phyloP scores from a whole-genome alignment of 2,329 filamentous ascomycete genomes.

The Acarospora socialis region DNA sequence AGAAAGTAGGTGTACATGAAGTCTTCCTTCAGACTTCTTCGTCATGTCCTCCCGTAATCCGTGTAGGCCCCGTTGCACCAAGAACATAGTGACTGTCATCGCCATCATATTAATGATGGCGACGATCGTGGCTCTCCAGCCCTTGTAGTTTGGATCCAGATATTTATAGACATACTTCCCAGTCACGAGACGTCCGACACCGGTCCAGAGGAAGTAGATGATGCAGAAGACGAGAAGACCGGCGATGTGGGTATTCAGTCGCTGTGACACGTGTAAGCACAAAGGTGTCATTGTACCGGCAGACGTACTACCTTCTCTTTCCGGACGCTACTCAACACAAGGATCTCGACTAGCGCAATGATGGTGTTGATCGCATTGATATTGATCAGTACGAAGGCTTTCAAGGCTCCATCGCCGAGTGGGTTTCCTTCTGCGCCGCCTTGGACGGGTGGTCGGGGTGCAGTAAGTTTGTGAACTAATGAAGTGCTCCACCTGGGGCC shows the following conservation, averaged over 20 bases:
- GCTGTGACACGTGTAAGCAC: too few relatives aligned
- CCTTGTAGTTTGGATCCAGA: conserved; percentile 15
- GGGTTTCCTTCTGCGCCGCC: conserved; percentile 9
- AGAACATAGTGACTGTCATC: conserved; percentile 1
- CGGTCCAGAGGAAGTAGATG: conserved; percentile 19
- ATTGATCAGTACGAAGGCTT: conserved; percentile 16
- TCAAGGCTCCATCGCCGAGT: conserved; percentile 14
- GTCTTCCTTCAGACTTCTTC: not conserved
- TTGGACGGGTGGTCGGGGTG: too few relatives aligned
- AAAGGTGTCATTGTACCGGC: too few relatives aligned
- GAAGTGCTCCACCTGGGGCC: too few relatives aligned
- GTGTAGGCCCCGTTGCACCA: conserved; percentile 7
- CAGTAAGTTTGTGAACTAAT: not conserved
- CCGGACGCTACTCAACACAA: conserved; percentile 21
- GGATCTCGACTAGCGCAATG: conserved; percentile 20
- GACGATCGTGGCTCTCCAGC: conserved; percentile 2
- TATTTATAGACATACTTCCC: conserved; percentile 19
- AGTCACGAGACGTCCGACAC: conserved; percentile 16
- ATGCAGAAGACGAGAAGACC: conserved; percentile 15
- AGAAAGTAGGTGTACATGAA: too few relatives aligned
- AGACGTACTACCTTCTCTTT: conserved; percentile 16
- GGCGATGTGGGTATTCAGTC: conserved; percentile 14
- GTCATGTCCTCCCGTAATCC: conserved; percentile 3
- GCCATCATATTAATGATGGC: conserved; percentile 4
- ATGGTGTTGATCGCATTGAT: conserved; percentile 17